phyloP scores from a whole-genome alignment of 177 flowering plant genomes.

The Vitis hybrid region DNA sequence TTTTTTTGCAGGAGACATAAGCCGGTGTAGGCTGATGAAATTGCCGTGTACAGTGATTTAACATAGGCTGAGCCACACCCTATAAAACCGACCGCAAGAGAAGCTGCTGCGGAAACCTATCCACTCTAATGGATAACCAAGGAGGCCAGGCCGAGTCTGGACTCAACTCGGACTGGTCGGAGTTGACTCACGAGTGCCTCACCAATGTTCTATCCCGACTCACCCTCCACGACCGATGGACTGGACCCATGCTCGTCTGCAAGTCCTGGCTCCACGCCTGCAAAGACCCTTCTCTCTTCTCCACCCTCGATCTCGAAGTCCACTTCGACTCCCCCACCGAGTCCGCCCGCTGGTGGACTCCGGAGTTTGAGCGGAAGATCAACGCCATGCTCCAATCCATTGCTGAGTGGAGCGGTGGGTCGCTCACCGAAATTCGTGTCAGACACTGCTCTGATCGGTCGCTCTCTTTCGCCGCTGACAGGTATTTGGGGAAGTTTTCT shows the following conservation, averaged over 20 bases:
- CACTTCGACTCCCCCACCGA: slow-evolving; percentile 44
- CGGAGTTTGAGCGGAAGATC: slow-evolving; percentile 57
- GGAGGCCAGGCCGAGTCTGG: slow-evolving; percentile 18
- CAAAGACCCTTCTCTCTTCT: slow-evolving; percentile 59
- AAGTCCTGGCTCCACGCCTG: slow-evolving; percentile 63
- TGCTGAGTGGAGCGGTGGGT: slow-evolving; percentile 49
- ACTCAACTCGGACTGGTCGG: slow-evolving; percentile 56
- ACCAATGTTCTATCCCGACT: slow-evolving; percentile 62
- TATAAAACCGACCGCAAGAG: background rate
- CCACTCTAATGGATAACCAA: slow-evolving; percentile 9
- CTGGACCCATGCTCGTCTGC: slow-evolving; percentile 63
- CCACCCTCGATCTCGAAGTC: slow-evolving; percentile 55
- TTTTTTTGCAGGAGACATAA: too few relatives aligned
- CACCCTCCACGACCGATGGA: slow-evolving; percentile 55
- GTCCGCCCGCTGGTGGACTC: slow-evolving; percentile 60
- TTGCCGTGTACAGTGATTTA: too few relatives aligned
- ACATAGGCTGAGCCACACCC: background rate
- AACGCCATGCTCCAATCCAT: slow-evolving; percentile 61
- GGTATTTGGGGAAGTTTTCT: slow-evolving; percentile 28
- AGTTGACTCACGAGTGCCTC: slow-evolving; percentile 72
- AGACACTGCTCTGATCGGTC: slow-evolving; percentile 75
- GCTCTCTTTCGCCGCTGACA: slow-evolving; percentile 47
- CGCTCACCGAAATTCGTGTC: slow-evolving; percentile 47
- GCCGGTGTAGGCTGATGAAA: too few relatives aligned
- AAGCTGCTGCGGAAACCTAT: background rate